Base-by-base conservation (phyloP, 805 yeast genomes). In the Cyberlindnera meyerae region DNA sequence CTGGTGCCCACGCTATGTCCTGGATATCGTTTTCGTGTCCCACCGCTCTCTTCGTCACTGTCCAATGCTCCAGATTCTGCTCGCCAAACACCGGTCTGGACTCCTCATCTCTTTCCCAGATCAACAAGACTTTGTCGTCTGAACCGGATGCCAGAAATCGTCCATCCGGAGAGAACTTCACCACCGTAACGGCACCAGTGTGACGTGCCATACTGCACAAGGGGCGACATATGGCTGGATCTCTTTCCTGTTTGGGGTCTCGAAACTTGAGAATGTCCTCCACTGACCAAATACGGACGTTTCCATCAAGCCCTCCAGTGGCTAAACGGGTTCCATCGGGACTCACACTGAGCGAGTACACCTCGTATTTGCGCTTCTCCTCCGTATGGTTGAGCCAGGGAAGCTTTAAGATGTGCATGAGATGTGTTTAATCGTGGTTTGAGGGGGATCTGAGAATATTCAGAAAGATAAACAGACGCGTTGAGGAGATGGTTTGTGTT, bases 11-110 rank as follows among this genome's bases (percentile, higher is more conserved):
- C 29, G 96, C 94, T 48, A 93, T 80, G 60, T 93, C 98, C 58
- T 93, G 98, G 34, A 93, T 85, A 64, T 93, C 99, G 55, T 90
- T 93, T 46, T 93, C 97, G 60, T 93, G 99, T 1, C 97, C 98
- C 14, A 87, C 96, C 12, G 88, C 71, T 51, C 97, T 73, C 51
- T 86, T 86, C 14, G 96, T 66, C 2, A 90, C 97, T 1, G 90
- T 79, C 98, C 98, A 90, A 51, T 85, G 95, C 59, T 90, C 98
- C 37, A 76, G 54, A 49, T 88, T 96, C 33, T 75, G 81, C 31
- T 36, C 78, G 71, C 95, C 95, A 63, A 84, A 82, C 43, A 77
- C 78, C 7, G 68, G 67, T 34, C 58, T 55, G 4, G 49, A 40
- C 53, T 67, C 81, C 41, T 82, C 93, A 49, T 93, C 97, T 36